A percentile compares a stretch with the other conserved stretches of the same genome.
Conservation (phyloP, 306 rosid species). For the Corylus americana region DNA sequence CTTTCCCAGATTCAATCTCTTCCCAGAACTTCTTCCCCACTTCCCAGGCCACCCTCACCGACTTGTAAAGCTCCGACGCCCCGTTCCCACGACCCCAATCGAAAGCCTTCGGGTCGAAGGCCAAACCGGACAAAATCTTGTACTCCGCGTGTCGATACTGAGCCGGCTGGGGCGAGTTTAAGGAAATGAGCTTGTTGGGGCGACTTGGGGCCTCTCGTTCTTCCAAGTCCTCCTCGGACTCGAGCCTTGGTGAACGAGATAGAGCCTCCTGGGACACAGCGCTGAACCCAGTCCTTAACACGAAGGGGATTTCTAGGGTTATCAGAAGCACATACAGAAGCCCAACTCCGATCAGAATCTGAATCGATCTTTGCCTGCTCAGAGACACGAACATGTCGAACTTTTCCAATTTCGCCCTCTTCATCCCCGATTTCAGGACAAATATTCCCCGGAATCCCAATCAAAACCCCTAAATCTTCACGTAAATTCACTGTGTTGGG, state of each 20-base stretch:
- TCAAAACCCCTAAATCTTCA: background rate
- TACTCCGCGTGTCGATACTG: constrained; percentile 41
- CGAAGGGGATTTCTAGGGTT: constrained; percentile 72
- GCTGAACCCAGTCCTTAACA: constrained; percentile 51
- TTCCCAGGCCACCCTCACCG: constrained; percentile 58
- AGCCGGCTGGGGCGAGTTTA: constrained; percentile 41
- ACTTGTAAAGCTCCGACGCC: constrained; percentile 49
- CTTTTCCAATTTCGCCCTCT: constrained; percentile 55
- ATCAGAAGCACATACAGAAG: constrained; percentile 58
- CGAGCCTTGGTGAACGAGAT: constrained; percentile 38
- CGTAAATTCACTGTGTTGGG: background rate
- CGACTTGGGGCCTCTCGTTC: constrained; percentile 64
- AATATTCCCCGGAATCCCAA: background rate
- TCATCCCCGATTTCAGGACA: constrained; percentile 41
- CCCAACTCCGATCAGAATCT: constrained; percentile 53
- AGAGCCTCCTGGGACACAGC: constrained; percentile 40
- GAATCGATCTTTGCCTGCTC: constrained; percentile 68
- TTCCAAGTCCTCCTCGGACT: constrained; percentile 49
- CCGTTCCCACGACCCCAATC: constrained; percentile 30
- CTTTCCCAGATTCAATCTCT: constrained; percentile 50
- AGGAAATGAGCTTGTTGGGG: constrained; percentile 50
- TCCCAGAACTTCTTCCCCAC: constrained; percentile 62
- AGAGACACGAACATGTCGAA: constrained; percentile 43
- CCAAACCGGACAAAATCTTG: constrained; percentile 47
- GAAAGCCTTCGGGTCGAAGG: constrained; percentile 49